Conservation (phyloP, 495 filamentous ascomycete species). For the Tuber microsphaerosporum region DNA sequence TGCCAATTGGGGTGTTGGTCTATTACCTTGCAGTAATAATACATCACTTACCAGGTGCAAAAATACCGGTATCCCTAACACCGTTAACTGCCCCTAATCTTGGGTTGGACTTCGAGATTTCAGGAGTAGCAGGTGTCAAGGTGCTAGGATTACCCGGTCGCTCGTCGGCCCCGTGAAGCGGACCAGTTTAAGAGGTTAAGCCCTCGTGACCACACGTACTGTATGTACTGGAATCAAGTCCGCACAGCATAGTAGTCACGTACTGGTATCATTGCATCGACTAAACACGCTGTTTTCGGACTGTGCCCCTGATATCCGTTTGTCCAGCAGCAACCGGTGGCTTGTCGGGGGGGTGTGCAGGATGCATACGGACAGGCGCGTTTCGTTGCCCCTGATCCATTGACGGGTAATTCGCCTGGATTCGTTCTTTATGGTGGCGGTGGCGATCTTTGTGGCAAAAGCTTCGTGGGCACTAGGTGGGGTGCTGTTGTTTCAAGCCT, state of each 20-base stretch:
- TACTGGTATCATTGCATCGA: not conserved
- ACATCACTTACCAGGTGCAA: not conserved
- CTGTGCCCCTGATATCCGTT: not conserved
- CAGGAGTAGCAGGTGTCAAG: not conserved
- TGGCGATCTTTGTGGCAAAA: not conserved
- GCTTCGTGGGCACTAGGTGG: not conserved
- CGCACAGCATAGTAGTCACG: not conserved
- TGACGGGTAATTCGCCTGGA: not conserved
- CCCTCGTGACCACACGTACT: not conserved
- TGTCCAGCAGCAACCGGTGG: not conserved
- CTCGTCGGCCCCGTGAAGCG: not conserved
- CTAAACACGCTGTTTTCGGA: not conserved
- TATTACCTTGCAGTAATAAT: not conserved
- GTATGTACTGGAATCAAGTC: not conserved
- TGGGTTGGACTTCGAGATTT: not conserved
- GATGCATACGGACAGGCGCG: not conserved
- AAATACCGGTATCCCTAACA: not conserved
- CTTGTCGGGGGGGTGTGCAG: not conserved
- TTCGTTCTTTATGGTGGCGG: not conserved
- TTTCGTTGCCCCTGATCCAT: not conserved
- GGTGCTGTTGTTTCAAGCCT: not conserved
- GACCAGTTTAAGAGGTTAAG: not conserved
- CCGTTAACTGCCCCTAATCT: not conserved
- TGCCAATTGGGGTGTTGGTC: not conserved
- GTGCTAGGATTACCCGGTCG: not conserved